phyloP scores from a whole-genome alignment of 495 filamentous ascomycete species.

The Daldinia childiae region DNA sequence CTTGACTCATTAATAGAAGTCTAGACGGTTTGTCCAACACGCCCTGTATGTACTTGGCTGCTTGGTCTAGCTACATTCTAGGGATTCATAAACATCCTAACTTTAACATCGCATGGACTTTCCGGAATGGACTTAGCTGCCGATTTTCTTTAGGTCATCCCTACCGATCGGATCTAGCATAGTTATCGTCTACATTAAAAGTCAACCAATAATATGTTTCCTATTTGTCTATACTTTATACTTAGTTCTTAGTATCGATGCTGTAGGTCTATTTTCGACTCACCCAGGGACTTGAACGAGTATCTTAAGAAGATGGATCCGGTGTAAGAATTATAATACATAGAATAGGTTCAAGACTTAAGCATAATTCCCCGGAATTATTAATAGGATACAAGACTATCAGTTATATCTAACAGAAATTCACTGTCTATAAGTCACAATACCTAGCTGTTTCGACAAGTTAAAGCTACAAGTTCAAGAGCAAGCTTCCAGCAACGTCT shows the following conservation, averaged over 20 bases:
- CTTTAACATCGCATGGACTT: slow-evolving; percentile 33
- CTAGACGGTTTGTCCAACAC: neutral
- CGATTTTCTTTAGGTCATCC: slow-evolving; percentile 8
- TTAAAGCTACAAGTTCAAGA: neutral
- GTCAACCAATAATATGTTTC: slow-evolving; percentile 28
- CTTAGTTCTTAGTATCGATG: slow-evolving; percentile 4
- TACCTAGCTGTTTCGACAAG: neutral
- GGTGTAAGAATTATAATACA: neutral
- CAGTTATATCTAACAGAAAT: neutral
- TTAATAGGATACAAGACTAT: neutral
- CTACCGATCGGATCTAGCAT: slow-evolving; percentile 23
- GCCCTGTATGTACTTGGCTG: slow-evolving; percentile 1
- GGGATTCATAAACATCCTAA: neutral
- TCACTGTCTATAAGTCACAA: neutral
- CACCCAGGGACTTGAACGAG: neutral
- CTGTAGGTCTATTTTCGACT: neutral
- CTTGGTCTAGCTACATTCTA: neutral
- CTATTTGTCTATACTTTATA: slow-evolving; percentile 13
- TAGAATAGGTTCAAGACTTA: neutral
- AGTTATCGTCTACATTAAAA: slow-evolving; percentile 1
- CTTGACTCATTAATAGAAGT: neutral
- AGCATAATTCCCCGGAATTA: neutral
- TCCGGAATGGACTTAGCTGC: slow-evolving; percentile 21
- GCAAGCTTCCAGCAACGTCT: neutral
- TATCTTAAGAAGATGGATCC: neutral